Evolutionary conservation across 2,329 filamentous ascomycete genomes (phyloP), one percentile per base, ranked within the genome.

Genomic region (Zymoseptoria pseudotritici): DNA sequence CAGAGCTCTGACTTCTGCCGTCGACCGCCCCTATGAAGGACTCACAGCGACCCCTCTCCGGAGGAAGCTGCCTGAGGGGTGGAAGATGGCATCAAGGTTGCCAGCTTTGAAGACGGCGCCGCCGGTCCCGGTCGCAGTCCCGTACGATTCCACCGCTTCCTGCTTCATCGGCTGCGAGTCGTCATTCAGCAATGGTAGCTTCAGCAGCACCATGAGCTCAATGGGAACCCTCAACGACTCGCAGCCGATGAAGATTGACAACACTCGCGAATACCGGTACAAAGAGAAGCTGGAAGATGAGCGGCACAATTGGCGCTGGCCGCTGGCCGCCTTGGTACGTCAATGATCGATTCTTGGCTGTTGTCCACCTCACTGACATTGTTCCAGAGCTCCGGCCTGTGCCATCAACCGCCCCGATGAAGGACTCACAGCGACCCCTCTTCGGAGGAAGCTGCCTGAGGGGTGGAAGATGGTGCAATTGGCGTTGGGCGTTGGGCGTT

Each of bases 231-330:
- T 13, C 36, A 21, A 31, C 21, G 51, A 26, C 46, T 19, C 36
- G 42, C n/a, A 29, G n/a, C 52, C 58, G 11, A 13, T n/a, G 31
- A 59, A 59, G 46, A 19, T 58, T 20, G 55, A 61, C 24, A 99
- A 99, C 78, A 99, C 94, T 60, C 87, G 94, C 78, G 94, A 99
- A 80, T 96, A 93, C 79, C 91, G 94, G 72, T 99, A 99, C 80
- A 89, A 93, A 75, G 99, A 97, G 83, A 88, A 88, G 65, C 89
- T 99, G 65, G 94, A 99, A 79, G 94, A 99, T 75, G 94, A 99
- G 80, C 92, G 94, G 67, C 94, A 99, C 80, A 97, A 29, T 29
- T 29, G 26, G 7, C 26, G 26, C 26, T 29, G 26, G 26, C 26
- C 36, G 36, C 13, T 46, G 36, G 36, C 36, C 36, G 36, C n/a